A percentile compares a stretch with the other conserved stretches of the same genome.
phyloP scores from a whole-genome alignment of 2,329 filamentous ascomycete genomes.

The Pseudocercospora macadamiae region DNA sequence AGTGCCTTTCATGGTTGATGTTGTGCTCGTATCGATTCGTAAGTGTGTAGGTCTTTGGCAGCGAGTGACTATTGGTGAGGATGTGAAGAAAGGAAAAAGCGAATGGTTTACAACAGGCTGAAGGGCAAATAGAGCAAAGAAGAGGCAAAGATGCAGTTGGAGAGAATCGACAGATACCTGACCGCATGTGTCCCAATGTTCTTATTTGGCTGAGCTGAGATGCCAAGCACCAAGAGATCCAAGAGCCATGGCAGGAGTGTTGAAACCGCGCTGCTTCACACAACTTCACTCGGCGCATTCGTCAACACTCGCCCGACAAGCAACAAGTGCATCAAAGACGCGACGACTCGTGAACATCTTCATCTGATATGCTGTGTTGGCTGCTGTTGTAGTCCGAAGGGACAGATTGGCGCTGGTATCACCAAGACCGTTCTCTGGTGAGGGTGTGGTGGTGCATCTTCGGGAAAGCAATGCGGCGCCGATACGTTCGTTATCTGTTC shows the following conservation, averaged over 20 bases:
- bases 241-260: constrained; percentile 8
- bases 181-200: not conserved
- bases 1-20: constrained; percentile 24
- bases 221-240: constrained; percentile 9
- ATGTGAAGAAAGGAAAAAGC: not conserved
- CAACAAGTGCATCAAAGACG: not conserved
- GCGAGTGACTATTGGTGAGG: constrained; percentile 5
- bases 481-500: not conserved
- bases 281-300: not conserved
- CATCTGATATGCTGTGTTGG: not conserved
- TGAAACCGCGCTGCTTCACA: not conserved
- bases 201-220: constrained; percentile 2
- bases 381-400: not conserved
- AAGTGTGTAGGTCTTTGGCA: not conserved
- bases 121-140: not conserved
- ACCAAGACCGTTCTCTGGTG: not conserved
- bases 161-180: not conserved
- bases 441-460: not conserved
- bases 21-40: constrained; percentile 1
- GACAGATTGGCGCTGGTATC: too few species aligned
- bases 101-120: not conserved
- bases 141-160: not conserved
- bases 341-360: not conserved
- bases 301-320: not conserved
- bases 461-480: not conserved